Percentiles rank a stretch among this genome's conserved stretches.
phyloP scores from a whole-genome alignment of 345 rosid species.

The Hibiscus tridactylites region DNA sequence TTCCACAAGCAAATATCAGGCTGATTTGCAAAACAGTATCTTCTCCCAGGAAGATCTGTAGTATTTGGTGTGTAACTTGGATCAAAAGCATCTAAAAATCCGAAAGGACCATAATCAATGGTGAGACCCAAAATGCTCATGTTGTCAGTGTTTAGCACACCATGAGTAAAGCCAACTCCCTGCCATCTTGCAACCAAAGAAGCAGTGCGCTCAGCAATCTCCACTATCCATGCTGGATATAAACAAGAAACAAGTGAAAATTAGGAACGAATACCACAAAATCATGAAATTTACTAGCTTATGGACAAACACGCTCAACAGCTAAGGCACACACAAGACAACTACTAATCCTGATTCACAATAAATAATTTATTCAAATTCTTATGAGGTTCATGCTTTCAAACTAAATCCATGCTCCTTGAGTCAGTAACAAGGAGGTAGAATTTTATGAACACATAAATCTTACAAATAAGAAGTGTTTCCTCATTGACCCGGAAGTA shows the following conservation, averaged over 20 bases:
- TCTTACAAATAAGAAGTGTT: background rate
- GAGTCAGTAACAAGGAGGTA: background rate
- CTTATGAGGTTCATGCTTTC: background rate
- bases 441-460: background rate
- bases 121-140: slow-evolving; percentile 97
- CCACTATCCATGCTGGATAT: slow-evolving; percentile 82
- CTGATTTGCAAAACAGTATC: slow-evolving; percentile 95
- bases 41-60: slow-evolving; percentile 94
- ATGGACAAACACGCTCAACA: background rate
- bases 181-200: slow-evolving; percentile 85
- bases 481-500: background rate
- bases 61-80: slow-evolving; percentile 96
- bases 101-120: slow-evolving; percentile 96
- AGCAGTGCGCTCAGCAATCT: slow-evolving; percentile 87
- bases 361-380: background rate
- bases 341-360: background rate
- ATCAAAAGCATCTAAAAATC: slow-evolving; percentile 96
- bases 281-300: slow-evolving; percentile 2
- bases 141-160: slow-evolving; percentile 95
- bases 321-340: background rate
- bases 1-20: slow-evolving; percentile 96
- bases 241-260: slow-evolving; percentile 6
- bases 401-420: background rate
- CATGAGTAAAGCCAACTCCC: slow-evolving; percentile 97
- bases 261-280: slow-evolving; percentile 5